These are phyloP conservation scores for Penicillium verhagenii DNA, from an alignment of 495 filamentous ascomycete species.

Conservation along the genomic window DNA sequence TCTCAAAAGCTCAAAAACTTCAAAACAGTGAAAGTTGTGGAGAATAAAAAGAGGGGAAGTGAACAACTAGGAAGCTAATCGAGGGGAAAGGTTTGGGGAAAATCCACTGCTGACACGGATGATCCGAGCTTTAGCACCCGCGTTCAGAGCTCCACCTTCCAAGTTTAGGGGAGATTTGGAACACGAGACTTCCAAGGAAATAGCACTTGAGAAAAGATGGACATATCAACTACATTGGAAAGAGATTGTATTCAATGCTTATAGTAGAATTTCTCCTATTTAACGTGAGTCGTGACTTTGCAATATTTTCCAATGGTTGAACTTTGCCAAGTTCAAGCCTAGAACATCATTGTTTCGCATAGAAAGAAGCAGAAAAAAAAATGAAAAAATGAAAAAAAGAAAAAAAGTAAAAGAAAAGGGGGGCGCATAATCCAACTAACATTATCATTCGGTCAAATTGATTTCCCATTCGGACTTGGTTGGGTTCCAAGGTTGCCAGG, in stretches of 20 bases:
- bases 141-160: neutral
- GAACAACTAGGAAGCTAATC: neutral
- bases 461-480: neutral
- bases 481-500: neutral
- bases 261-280: too few species aligned
- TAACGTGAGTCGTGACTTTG: too few species aligned
- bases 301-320: too few species aligned
- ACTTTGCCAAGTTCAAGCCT: too few species aligned
- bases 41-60: neutral
- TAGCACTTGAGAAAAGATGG: too few species aligned
- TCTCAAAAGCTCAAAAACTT: neutral
- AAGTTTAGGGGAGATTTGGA: neutral
- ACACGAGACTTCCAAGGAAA: neutral
- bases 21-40: neutral
- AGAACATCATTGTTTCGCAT: neutral
- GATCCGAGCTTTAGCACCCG: conserved; percentile 6
- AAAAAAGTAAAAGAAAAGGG: too few species aligned
- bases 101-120: conserved; percentile 7
- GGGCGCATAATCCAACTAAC: too few species aligned
- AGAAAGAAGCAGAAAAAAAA: neutral
- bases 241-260: too few species aligned
- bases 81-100: conserved; percentile 4
- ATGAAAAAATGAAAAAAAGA: too few species aligned
- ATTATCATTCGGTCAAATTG: neutral
- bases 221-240: too few species aligned